phyloP scores from a whole-genome alignment of 2,329 filamentous ascomycete species.

The Cladorrhinum sp. region DNA sequence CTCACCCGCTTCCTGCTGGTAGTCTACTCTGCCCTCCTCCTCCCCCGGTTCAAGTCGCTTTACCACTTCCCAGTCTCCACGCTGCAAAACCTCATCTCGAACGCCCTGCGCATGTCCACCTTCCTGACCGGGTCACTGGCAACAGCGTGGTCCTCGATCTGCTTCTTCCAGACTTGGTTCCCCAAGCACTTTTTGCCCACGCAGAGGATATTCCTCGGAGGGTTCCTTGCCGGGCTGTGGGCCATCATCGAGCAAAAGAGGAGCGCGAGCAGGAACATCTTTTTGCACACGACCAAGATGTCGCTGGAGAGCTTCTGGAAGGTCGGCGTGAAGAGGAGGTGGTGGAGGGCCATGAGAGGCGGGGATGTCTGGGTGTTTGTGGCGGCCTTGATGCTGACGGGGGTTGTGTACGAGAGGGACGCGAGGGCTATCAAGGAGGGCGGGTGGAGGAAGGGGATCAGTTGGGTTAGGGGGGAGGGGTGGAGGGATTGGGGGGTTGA shows the following conservation, averaged over 20 bases:
- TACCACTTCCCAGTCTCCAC: conserved; percentile 67
- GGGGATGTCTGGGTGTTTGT: conserved; percentile 86
- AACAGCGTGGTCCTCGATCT: conserved; percentile 84
- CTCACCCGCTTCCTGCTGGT: conserved; percentile 75
- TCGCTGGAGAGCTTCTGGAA: conserved; percentile 86
- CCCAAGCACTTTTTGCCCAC: conserved; percentile 72
- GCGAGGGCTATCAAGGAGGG: conserved; percentile 65
- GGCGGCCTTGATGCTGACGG: conserved; percentile 71
- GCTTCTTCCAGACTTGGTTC: conserved; percentile 78
- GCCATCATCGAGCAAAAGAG: conserved; percentile 65
- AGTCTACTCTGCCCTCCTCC: conserved; percentile 67
- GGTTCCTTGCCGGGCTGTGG: conserved; percentile 82
- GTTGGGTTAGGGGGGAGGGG: conserved; percentile 72
- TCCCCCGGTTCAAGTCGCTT: conserved; percentile 66
- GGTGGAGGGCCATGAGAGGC: conserved; percentile 79
- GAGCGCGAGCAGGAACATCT: conserved; percentile 61
- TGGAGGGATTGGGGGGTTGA: conserved; percentile 67
- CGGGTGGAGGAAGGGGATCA: conserved; percentile 67
- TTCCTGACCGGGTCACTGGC: conserved; percentile 82
- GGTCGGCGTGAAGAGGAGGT: conserved; percentile 83
- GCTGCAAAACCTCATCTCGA: conserved; percentile 62
- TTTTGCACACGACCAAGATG: conserved; percentile 74
- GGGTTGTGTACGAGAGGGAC: conserved; percentile 71
- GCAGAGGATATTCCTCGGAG: conserved; percentile 85
- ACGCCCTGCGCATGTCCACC: conserved; percentile 69